A percentile compares a stretch with the other conserved stretches of the same genome.
phyloP scores from a whole-genome alignment of 148 eudicot genomes.

The Cornus suecica region DNA sequence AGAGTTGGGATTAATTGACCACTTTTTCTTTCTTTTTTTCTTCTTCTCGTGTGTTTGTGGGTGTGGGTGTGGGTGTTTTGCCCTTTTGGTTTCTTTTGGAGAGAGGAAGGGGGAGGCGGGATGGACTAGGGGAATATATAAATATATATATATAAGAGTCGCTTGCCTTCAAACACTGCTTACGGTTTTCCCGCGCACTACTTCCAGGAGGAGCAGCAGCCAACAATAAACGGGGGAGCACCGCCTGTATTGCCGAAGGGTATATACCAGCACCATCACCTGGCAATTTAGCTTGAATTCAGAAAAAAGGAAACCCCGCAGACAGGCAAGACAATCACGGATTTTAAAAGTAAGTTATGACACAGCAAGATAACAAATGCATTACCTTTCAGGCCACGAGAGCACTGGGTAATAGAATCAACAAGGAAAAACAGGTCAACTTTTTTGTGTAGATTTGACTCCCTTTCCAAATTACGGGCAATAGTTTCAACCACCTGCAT shows the following conservation, averaged over 20 bases:
- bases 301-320: neutral
- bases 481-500: slow-evolving; percentile 80
- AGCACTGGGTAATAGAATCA: slow-evolving; percentile 87
- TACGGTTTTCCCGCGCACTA: slow-evolving; percentile 81
- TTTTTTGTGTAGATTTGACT: slow-evolving; percentile 60
- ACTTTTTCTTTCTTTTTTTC: too few species aligned
- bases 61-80: too few species aligned
- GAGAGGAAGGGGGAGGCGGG: too few species aligned
- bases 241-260: slow-evolving; percentile 71
- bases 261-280: slow-evolving; percentile 69
- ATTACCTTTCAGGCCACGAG: slow-evolving; percentile 75
- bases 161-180: slow-evolving; percentile 91
- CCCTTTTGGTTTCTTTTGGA: too few species aligned
- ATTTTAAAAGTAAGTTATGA: slow-evolving; percentile 2
- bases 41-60: too few species aligned
- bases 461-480: slow-evolving; percentile 70
- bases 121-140: too few species aligned
- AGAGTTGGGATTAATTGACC: neutral
- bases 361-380: neutral
- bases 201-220: slow-evolving; percentile 99
- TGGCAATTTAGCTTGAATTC: slow-evolving; percentile 20
- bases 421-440: slow-evolving; percentile 96
- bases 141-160: neutral
- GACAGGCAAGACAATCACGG: neutral
- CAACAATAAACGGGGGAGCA: slow-evolving; percentile 67